These are phyloP conservation scores for Talaromyces wortmannii DNA, from an alignment of 495 filamentous ascomycete species.

Conservation along the genomic window DNA sequence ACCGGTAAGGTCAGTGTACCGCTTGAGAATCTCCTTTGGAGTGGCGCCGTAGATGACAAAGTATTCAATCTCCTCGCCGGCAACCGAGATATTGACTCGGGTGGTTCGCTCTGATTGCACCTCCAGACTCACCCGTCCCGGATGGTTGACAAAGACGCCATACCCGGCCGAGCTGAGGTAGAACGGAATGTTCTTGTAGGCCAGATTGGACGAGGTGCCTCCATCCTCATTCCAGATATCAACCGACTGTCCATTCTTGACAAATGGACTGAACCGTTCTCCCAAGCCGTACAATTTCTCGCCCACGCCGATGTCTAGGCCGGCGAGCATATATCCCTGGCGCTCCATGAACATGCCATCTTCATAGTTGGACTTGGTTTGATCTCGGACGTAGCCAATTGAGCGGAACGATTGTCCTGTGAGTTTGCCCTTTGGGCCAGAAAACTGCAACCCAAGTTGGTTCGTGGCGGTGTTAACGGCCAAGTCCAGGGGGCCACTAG, in stretches of 20 bases:
- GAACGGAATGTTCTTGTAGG: conserved; percentile 71
- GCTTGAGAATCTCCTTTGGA: conserved; percentile 59
- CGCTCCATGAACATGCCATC: conserved; percentile 46
- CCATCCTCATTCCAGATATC: conserved; percentile 69
- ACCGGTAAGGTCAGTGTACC: conserved; percentile 58
- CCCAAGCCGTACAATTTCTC: conserved; percentile 66
- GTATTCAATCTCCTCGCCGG: conserved; percentile 51
- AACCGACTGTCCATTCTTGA: conserved; percentile 62
- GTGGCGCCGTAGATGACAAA: conserved; percentile 63
- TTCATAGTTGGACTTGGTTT: conserved; percentile 41
- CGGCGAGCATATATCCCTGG: conserved; percentile 56
- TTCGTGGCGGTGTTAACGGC: conserved; percentile 45
- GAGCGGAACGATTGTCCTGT: conserved; percentile 56
- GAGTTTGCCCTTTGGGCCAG: conserved; percentile 39
- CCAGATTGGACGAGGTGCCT: conserved; percentile 61
- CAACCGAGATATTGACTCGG: conserved; percentile 55
- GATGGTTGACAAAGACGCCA: conserved; percentile 60
- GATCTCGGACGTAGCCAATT: conserved; percentile 50
- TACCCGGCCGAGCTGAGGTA: conserved; percentile 63
- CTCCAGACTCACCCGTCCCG: conserved; percentile 55
- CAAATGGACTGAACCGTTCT: conserved; percentile 63
- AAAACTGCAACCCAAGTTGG: conserved; percentile 51
- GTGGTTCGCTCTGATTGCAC: conserved; percentile 62
- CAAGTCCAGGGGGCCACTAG: conserved; percentile 48
- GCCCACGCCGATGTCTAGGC: conserved; percentile 55